These are phyloP conservation scores for Nannizzia gypsea DNA, from an alignment of 2,329 filamentous ascomycete species.

Conservation along the genomic window DNA sequence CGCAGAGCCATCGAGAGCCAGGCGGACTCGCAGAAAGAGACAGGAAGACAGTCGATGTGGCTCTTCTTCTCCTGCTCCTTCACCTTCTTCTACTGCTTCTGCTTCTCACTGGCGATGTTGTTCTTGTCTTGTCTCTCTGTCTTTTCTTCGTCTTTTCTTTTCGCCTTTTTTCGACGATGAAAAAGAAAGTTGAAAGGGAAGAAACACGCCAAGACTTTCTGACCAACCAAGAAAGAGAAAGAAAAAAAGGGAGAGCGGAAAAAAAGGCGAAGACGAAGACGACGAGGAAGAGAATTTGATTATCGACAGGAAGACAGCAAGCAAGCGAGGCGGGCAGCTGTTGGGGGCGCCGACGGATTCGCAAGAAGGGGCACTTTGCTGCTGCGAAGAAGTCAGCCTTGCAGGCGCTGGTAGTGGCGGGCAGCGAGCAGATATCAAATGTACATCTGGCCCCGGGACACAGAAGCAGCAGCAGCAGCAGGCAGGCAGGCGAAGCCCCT, in stretches of 20 bases:
- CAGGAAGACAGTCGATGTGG: background rate
- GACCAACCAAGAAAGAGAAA: background rate
- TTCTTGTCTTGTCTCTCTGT: background rate
- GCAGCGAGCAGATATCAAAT: too few relatives aligned
- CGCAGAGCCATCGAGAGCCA: constrained; percentile 4
- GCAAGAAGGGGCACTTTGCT: too few relatives aligned
- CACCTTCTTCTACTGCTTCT: background rate
- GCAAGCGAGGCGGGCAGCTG: too few relatives aligned
- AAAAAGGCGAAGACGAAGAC: background rate
- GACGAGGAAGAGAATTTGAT: background rate
- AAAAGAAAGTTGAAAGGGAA: background rate
- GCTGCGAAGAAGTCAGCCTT: too few relatives aligned
- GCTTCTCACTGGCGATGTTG: background rate
- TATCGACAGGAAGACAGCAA: background rate
- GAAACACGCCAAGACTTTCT: background rate
- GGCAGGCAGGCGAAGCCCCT: too few relatives aligned
- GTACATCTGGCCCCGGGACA: too few relatives aligned
- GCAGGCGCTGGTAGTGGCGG: too few relatives aligned
- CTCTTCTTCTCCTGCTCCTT: background rate
- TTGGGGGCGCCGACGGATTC: too few relatives aligned
- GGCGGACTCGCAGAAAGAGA: background rate
- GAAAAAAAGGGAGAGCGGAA: background rate
- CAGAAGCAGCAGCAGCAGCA: too few relatives aligned
- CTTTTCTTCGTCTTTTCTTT: too few relatives aligned
- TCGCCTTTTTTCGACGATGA: too few relatives aligned